Percentiles rank a stretch among this genome's conserved stretches.
These are phyloP conservation scores for Globisporangium apiculatum DNA, from an alignment of 352 stramenopile genomes.

Conservation along the genomic window DNA sequence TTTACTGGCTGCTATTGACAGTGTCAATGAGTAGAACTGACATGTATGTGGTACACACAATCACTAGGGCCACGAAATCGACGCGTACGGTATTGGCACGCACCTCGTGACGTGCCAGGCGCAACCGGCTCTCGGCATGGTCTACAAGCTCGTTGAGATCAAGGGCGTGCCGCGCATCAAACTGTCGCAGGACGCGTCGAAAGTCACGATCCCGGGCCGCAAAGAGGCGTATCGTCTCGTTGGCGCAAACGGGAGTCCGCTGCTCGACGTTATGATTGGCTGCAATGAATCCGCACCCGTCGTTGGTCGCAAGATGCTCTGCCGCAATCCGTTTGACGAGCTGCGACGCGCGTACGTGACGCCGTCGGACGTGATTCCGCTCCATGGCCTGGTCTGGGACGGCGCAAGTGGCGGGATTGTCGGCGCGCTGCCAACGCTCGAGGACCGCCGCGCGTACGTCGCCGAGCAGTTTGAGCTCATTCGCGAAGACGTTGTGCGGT, in stretches of 20 bases:
- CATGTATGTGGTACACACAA: no score
- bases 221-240: conserved; percentile 91
- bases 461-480: conserved; percentile 89
- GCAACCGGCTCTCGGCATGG: conserved; percentile 97
- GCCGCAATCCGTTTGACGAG: conserved; percentile 94
- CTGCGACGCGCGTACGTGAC: conserved; percentile 93
- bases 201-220: conserved; percentile 90
- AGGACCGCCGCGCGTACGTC: conserved; percentile 84
- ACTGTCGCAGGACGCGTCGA: conserved; percentile 95
- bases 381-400: conserved; percentile 92
- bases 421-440: conserved; percentile 52
- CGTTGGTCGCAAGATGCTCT: conserved; percentile 87
- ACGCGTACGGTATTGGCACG: conserved; percentile 94
- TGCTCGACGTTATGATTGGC: conserved; percentile 90
- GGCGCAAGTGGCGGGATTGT: conserved; percentile 69
- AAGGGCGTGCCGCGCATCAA: conserved; percentile 95
- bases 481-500: conserved; percentile 92
- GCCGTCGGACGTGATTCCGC: conserved; percentile 80
- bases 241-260: conserved; percentile 75
- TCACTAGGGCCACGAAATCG: conserved; percentile 89
- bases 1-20: no score
- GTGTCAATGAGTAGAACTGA: no score
- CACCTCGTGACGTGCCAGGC: conserved; percentile 97
- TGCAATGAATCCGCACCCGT: conserved; percentile 75
- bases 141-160: conserved; percentile 99